Evolutionary conservation across 2,329 filamentous ascomycete species (phyloP).

Genomic region (Paracamarosporium sp.): DNA sequence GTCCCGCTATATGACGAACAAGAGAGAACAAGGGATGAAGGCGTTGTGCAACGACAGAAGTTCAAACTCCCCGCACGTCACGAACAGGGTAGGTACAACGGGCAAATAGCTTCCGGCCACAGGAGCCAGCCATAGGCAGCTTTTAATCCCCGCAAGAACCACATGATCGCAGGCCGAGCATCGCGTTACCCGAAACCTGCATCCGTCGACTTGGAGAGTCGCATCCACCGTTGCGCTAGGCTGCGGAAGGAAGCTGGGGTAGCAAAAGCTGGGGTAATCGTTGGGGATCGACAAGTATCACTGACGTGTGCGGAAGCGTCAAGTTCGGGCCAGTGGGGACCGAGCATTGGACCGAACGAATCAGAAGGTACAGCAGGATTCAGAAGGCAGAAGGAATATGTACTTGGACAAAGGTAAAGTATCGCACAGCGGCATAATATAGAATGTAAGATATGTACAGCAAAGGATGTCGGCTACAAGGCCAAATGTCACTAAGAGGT

Average conservation of each 20-base stretch:
- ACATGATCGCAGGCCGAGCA: neutral
- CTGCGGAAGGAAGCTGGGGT: slow-evolving; percentile 13
- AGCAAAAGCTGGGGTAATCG: slow-evolving; percentile 6
- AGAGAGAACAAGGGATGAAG: neutral
- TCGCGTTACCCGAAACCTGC: slow-evolving; percentile 1
- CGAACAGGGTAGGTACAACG: neutral
- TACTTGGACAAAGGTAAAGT: neutral
- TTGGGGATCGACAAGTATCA: neutral
- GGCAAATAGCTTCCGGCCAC: neutral
- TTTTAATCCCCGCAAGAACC: too few species aligned
- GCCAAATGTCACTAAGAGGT: neutral
- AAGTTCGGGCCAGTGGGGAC: neutral
- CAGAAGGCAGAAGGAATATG: neutral
- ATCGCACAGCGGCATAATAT: neutral
- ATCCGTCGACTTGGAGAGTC: neutral
- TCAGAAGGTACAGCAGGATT: neutral
- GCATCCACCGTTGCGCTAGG: slow-evolving; percentile 4
- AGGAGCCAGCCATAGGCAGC: neutral
- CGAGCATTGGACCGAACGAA: neutral
- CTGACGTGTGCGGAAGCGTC: neutral
- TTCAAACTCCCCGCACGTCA: neutral
- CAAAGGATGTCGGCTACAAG: neutral
- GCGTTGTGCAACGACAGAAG: neutral
- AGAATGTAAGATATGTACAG: neutral
- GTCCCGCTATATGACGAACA: neutral